Evolutionary conservation across 176 grass and related monocot genomes (phyloP), one percentile per base, ranked within the genome.

Genomic region (Bonia amplexicaulis): DNA sequence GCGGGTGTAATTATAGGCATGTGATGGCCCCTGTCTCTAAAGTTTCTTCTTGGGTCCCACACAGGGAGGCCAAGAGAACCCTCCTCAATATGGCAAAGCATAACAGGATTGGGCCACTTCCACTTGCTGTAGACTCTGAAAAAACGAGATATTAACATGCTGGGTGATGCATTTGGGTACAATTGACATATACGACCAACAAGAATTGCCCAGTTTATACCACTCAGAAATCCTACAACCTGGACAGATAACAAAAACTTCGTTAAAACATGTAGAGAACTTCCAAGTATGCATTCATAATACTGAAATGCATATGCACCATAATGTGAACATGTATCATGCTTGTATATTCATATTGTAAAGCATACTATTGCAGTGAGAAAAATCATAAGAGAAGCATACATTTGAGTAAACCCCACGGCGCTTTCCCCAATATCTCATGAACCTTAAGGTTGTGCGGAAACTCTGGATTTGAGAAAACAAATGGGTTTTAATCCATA

Each of bases 1-100:
- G 93, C 96, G 19, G 96, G 96, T 75, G 96, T 98, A 80, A 98
- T 98, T 69, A 98, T 98, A 63, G 96, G 96, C 96, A 98, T 98
- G 20, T 89, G 91, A 74, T 98, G 93, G 11, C 88, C 76, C 81
- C 89, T 95, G 63, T 98, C 96, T 88, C 88, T 95, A 62, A 74
- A 93, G 82, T 98, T 93, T 86, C 80, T 95, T 65, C 96, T 89
- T 60, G 93, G 96, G 82, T 98, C 96, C 96, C 96, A 98, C 62
- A 98, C 91, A 87, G 85, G 77, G 22, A 95, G 89, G 41, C 91
- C 89, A 81, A 98, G 85, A 86, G 80, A 66, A 74, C 89, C 87
- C 66, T 98, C 93, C 62, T 95, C 85, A 51, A 98, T 95, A 71
- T 92, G 88, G 79, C 96, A 95, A 74, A 98, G 91, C 88, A 92